These are phyloP conservation scores for Globisporangium lucens DNA, from an alignment of 352 stramenopile genomes.

Conservation along the genomic window DNA sequence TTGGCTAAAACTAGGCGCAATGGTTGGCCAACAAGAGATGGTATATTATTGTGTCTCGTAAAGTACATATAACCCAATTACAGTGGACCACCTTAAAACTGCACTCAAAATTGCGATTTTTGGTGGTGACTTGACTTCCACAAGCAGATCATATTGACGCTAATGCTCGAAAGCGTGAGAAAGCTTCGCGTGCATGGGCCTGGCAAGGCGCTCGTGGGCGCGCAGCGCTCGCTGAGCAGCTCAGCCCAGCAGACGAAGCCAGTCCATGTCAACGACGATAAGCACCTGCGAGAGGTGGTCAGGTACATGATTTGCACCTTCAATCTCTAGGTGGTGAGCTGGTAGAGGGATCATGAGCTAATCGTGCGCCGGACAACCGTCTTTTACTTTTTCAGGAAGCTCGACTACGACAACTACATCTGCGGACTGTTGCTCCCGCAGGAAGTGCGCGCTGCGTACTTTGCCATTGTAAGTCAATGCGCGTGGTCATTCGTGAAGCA, in stretches of 20 bases:
- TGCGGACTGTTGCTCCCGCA: constrained; percentile 70
- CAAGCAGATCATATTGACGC: background rate
- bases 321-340: background rate
- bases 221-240: constrained; percentile 1
- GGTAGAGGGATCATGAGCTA: background rate
- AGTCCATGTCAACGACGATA: background rate
- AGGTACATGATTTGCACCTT: constrained; percentile 1
- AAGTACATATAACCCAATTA: constrained; percentile 3
- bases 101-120: constrained; percentile 14
- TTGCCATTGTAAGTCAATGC: constrained; percentile 61
- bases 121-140: constrained; percentile 12
- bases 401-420: constrained; percentile 85
- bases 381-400: constrained; percentile 39
- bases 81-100: constrained; percentile 21
- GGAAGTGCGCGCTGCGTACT: constrained; percentile 61
- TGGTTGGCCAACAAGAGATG: constrained; percentile 14
- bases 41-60: constrained; percentile 23
- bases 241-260: background rate
- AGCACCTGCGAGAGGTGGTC: constrained; percentile 14
- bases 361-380: constrained; percentile 3
- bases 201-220: background rate
- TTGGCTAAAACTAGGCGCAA: constrained; percentile 17
- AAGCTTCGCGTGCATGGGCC: background rate
- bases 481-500: background rate
- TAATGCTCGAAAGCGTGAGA: constrained; percentile 10